Base-by-base conservation (phyloP, 2,329 filamentous ascomycete species). In the Neofusicoccum ribis region DNA sequence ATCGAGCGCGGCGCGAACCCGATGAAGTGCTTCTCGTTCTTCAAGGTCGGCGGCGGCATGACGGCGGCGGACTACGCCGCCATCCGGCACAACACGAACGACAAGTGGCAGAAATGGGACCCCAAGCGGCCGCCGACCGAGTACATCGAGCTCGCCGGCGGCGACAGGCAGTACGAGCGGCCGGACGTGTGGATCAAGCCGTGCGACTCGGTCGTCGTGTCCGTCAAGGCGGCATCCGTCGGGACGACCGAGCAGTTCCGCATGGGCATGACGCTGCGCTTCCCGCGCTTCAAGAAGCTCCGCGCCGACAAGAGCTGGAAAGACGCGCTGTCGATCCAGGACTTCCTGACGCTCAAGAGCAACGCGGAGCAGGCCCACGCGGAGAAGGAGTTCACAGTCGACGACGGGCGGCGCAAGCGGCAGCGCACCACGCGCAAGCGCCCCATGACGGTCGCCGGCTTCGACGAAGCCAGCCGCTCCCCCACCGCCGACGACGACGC, bases 11-110 rank as follows among this genome's bases (percentile, higher is more conserved):
- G 80, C 11, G 71, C 76, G 5, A 85, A 88, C 67, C 85, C 88
- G 0, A 89, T 91, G 78, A 93, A 92, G 76, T 96, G 89, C 73
- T 91, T 89, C 71, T 97, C 93, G n/a, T 97, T 99, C 80, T 96
- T 93, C 84, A 97, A 95, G 77, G 95, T 99, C 15, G 95, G 95
- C n/a, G 95, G 95, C 62, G 95, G 95, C 0, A 93, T 98, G 75
- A 88, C 86, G 14, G 89, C 88, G 0, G 87, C 91, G 61, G 95
- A 99, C 72, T 98, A 97, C 74, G 88, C 90, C 0, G 87, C 90
- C 65, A 89, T 99, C 51, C 84, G 88, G 5, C 92, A 96, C 72
- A 85, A 88, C 27, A 98, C 94, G 0, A 91, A 97, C 66, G 93
- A 91, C 5, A 97, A 97, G 76, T 99, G 95, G 95, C 84, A 85